Evolutionary conservation across 352 stramenopile species (phyloP), one percentile per base, ranked within the genome.

Genomic region (Globisporangium rhizosaccharum): DNA sequence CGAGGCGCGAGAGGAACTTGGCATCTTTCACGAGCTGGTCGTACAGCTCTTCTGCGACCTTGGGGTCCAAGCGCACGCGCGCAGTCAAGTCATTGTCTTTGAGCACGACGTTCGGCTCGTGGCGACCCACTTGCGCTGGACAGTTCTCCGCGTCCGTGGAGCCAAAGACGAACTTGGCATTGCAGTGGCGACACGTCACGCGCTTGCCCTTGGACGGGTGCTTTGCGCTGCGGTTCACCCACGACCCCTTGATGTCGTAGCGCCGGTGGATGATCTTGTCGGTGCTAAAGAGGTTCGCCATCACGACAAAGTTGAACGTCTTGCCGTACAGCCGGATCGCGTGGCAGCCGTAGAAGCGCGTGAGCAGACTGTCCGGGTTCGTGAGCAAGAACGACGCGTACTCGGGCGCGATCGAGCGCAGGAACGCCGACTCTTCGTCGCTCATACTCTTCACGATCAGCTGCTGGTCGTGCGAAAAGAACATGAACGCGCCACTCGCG

Each of bases 401-500:
- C 37, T 92, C 80, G 30, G 79, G 67, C 23, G 85, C 85, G 56
- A 94, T 88, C 11, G 82, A 88, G 37, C 84, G 82, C 48, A 94
- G 59, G 60, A 94, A 94, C 15, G 74, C 68, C 23, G 83, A 89
- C 56, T 94, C 85, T 51, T 92, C 85, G 56, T 91, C 77, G 58
- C 83, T 93, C 85, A 94, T 94, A 79, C 85, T 94, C 67, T 94
- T 94, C 51, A 94, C 85, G 62, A 94, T 94, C 53, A 92, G 58
- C 64, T 93, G 79, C 66, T 94, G 85, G 59, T 94, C 85, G 59
- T 89, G 78, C 7, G 85, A 94, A 61, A 94, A 94, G 66, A 93
- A 94, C 85, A 94, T 94, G 67, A 94, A 94, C 14, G 85, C 85
- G 12, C 85, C 85, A 65, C 83, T 93, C 0, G 85, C 85, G 51